Conservation (phyloP, 75 land plant genomes). For the Cupressus sempervirens region DNA sequence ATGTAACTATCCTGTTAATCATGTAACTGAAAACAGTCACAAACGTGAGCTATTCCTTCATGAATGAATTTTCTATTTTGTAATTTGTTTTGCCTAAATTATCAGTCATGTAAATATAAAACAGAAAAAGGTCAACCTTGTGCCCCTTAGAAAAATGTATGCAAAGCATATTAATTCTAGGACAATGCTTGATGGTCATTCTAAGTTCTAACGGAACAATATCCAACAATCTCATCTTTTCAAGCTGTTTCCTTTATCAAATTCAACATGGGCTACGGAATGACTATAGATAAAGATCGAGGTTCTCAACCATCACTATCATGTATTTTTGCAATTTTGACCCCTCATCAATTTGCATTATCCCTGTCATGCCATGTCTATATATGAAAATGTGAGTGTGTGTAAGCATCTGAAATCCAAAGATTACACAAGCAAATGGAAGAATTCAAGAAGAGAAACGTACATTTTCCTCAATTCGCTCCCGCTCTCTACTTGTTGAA, state of each 20-base stretch:
- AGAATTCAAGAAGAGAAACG: constrained; percentile 19
- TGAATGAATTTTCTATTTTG: not conserved
- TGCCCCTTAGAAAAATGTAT: not conserved
- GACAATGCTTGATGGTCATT: not conserved
- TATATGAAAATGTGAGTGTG: not conserved
- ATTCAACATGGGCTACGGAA: not conserved
- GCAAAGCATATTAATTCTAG: not conserved
- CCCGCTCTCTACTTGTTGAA: constrained; percentile 65
- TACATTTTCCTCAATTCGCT: constrained; percentile 82
- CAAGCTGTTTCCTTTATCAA: not conserved
- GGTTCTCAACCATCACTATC: not conserved
- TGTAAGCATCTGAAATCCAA: not conserved
- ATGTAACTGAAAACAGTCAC: not conserved
- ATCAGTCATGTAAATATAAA: not conserved
- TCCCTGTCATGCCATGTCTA: not conserved
- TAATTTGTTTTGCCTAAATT: not conserved
- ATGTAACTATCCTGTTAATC: not conserved
- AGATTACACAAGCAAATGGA: not conserved
- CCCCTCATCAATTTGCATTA: not conserved
- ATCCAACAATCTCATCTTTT: not conserved
- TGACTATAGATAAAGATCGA: no score
- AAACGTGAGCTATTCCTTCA: not conserved
- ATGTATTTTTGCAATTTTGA: not conserved
- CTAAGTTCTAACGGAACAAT: not conserved
- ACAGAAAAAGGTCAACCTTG: not conserved